These are phyloP conservation scores for Clarireedia monteithiana DNA, from an alignment of 2,329 filamentous ascomycete genomes.

Conservation along the genomic window DNA sequence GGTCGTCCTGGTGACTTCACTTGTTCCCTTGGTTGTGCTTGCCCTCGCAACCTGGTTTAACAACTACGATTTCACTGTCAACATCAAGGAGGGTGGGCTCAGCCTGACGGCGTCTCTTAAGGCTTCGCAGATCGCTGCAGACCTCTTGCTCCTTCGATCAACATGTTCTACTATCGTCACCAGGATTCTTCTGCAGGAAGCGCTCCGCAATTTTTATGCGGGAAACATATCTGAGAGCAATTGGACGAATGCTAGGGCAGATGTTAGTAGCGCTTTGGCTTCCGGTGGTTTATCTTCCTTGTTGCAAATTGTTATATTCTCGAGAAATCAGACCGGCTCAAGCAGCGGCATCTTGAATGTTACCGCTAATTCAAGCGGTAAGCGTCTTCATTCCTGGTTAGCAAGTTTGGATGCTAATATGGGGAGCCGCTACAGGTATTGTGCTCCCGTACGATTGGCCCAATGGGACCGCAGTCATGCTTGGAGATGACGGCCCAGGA, in stretches of 20 bases:
- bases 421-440: slow-evolving; percentile 35
- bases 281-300: slow-evolving; percentile 46
- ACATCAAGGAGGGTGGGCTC: slow-evolving; percentile 53
- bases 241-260: slow-evolving; percentile 53
- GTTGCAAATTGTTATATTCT: slow-evolving; percentile 67
- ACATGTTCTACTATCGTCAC: slow-evolving; percentile 66
- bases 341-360: slow-evolving; percentile 53
- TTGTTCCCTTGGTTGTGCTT: slow-evolving; percentile 69
- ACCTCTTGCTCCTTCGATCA: slow-evolving; percentile 71
- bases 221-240: slow-evolving; percentile 49
- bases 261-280: slow-evolving; percentile 62
- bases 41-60: slow-evolving; percentile 66
- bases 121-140: slow-evolving; percentile 70
- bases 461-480: slow-evolving; percentile 47
- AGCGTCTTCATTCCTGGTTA: not conserved
- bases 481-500: slow-evolving; percentile 53
- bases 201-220: slow-evolving; percentile 43
- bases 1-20: slow-evolving; percentile 67
- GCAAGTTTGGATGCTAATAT: not conserved
- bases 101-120: slow-evolving; percentile 79
- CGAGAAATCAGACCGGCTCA: slow-evolving; percentile 54
- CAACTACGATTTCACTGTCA: slow-evolving; percentile 52
- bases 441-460: slow-evolving; percentile 50
- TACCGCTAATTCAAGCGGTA: slow-evolving; percentile 40
- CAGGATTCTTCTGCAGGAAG: slow-evolving; percentile 49